Evolutionary conservation across 1,284 basidiomycete genomes (phyloP).

Genomic region (Wallemia mellicola): DNA sequence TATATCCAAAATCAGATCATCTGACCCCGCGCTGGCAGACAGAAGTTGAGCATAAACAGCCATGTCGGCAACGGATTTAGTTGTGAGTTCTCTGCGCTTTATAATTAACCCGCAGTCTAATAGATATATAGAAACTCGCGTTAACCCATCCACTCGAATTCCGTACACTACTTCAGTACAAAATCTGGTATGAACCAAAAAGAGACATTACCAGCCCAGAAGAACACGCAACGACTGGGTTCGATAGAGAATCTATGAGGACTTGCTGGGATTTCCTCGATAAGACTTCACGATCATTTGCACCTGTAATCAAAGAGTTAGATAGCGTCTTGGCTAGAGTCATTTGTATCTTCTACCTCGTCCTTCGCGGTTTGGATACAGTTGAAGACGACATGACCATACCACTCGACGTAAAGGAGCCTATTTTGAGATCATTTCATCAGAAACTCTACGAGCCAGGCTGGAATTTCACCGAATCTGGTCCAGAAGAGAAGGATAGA

Average conservation of each 20-base stretch:
- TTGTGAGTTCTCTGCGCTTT: background rate
- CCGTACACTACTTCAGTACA: slow-evolving; percentile 43
- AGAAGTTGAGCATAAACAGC: background rate
- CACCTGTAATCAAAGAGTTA: slow-evolving; percentile 83
- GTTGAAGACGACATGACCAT: slow-evolving; percentile 98
- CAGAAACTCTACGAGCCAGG: slow-evolving; percentile 48
- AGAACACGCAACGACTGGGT: slow-evolving; percentile 44
- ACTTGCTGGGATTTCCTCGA: slow-evolving; percentile 77
- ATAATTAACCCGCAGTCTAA: background rate
- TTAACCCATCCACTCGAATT: slow-evolving; percentile 50
- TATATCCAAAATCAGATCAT: background rate
- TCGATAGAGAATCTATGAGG: slow-evolving; percentile 56
- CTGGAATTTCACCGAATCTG: slow-evolving; percentile 59
- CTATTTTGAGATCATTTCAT: slow-evolving; percentile 57
- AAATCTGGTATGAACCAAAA: slow-evolving; percentile 41
- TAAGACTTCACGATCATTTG: slow-evolving; percentile 61
- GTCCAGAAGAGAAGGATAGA: slow-evolving; percentile 70
- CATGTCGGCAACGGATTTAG: background rate
- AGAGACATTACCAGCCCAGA: slow-evolving; percentile 42
- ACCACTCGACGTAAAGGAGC: slow-evolving; percentile 54
- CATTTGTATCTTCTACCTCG: slow-evolving; percentile 81
- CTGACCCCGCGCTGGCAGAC: background rate
- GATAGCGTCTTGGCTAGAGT: slow-evolving; percentile 79
- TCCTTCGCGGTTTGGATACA: slow-evolving; percentile 75
- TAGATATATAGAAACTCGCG: slow-evolving; percentile 17